Evolutionary conservation across 768 basidiomycete species (phyloP), one percentile per base, ranked within the genome.

Genomic region (Rickenella mellea): DNA sequence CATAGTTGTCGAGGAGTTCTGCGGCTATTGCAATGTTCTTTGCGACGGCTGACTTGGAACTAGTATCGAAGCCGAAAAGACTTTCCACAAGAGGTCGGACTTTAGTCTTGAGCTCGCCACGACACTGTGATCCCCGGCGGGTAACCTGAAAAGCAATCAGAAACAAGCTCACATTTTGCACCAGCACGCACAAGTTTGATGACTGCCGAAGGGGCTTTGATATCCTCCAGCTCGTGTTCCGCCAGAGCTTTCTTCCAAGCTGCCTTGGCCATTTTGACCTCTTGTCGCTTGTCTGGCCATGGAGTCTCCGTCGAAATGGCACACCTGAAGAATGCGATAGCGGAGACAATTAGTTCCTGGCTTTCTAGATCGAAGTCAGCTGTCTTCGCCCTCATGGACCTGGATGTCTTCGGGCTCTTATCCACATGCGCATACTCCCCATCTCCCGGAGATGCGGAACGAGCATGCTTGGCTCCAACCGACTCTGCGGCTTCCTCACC

Each of bases 201-300:
- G 20, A 55, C 41, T 11, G 32, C 32, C 6, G 52, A 46, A 1
- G 50, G 44, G 11, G 53, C 27, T 2, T n/a, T 33, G 35, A 50
- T 27, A 27, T 22, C 8, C 1, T 50, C 31, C n/a, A n/a, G 31
- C 21, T 33, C 15, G 44, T 39, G 14, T 52, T 45, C 22, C 43
- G 41, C 41, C 45, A 41, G n/a, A 0, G 45, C 48, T 27, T 17
- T 37, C 8, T 27, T 27, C 53, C 55, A 57, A 2, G 52, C 47
- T 3, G n/a, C 10, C n/a, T 6, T 27, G n/a, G 51, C 31, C 15
- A 52, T 32, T 9, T 47, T 21, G 1, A 35, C 19, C 32, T 55
- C 51, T 5, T 39, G 29, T 5, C 17, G 15, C 27, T 45, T 33
- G 12, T 55, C 51, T 3, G 56, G 59, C 35, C 53, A 62, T 10